A percentile compares a stretch with the other conserved stretches of the same genome.
Conservation (phyloP, 2,329 filamentous ascomycete species). For the Westerdykella ornata region DNA sequence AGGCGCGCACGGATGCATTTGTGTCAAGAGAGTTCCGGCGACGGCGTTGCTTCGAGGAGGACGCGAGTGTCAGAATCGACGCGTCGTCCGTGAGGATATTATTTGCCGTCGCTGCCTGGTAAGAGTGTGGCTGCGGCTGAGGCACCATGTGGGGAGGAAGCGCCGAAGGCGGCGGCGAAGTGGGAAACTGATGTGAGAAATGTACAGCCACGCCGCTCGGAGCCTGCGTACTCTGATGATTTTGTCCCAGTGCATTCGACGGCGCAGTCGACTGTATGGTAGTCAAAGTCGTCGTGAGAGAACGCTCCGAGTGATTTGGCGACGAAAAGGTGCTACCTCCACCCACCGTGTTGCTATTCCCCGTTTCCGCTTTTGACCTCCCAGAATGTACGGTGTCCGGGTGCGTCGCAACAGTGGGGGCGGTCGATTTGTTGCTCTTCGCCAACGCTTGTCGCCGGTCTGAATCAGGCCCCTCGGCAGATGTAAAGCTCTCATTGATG, state of each 20-base stretch:
- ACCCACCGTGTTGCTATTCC: constrained; percentile 52
- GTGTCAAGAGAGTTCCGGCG: constrained; percentile 77
- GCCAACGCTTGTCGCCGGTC: constrained; percentile 50
- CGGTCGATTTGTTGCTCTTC: constrained; percentile 63
- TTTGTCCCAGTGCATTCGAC: constrained; percentile 42
- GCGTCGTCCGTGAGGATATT: constrained; percentile 78
- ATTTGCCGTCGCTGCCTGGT: constrained; percentile 71
- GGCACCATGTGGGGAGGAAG: constrained; percentile 64
- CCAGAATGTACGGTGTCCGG: constrained; percentile 69
- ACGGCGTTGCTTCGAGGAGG: constrained; percentile 64
- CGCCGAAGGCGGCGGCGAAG: constrained; percentile 60
- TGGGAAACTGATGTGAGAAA: constrained; percentile 53
- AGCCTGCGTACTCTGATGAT: constrained; percentile 31
- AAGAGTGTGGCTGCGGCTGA: constrained; percentile 59
- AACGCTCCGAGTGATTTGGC: constrained; percentile 71
- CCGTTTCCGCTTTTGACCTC: constrained; percentile 75
- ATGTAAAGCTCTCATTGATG: constrained; percentile 48
- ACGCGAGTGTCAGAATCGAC: constrained; percentile 76
- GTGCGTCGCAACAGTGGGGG: constrained; percentile 78
- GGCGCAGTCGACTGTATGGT: constrained; percentile 72
- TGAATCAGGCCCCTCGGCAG: constrained; percentile 47
- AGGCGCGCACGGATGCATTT: constrained; percentile 73
- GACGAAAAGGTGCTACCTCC: constrained; percentile 76
- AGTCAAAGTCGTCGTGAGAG: constrained; percentile 74
- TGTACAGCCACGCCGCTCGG: constrained; percentile 42